Percentiles rank a stretch among this genome's conserved stretches.
Evolutionary conservation across 768 basidiomycete species (phyloP).

Genomic region (Panellus pusillus): DNA sequence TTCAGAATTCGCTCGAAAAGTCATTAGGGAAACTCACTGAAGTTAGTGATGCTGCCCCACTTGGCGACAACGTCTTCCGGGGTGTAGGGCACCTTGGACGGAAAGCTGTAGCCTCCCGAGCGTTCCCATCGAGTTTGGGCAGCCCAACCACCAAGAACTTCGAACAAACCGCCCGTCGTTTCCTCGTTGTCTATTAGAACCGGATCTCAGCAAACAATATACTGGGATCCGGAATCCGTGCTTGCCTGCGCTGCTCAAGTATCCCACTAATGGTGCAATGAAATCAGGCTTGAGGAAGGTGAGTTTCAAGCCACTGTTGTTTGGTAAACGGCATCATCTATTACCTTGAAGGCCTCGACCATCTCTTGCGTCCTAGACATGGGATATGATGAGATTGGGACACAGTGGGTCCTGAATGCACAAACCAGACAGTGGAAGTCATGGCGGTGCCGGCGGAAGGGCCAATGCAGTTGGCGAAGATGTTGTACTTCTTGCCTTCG

Average conservation of each 20-base stretch:
- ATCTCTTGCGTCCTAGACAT: conserved; percentile 69
- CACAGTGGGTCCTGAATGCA: conserved; percentile 1
- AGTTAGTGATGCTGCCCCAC: conserved; percentile 84
- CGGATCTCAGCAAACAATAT: neutral
- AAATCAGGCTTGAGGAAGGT: conserved; percentile 67
- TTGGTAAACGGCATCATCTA: neutral
- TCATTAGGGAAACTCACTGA: conserved; percentile 51
- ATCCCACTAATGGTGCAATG: conserved; percentile 91
- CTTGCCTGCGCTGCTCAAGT: conserved; percentile 72
- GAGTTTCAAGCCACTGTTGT: neutral
- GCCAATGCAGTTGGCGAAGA: conserved; percentile 84
- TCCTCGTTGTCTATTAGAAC: conserved; percentile 58
- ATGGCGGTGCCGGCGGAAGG: conserved; percentile 90
- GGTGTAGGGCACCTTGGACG: conserved; percentile 67
- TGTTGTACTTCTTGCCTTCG: conserved; percentile 90
- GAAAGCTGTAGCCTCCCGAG: conserved; percentile 85
- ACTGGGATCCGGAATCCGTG: neutral
- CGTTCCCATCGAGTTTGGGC: conserved; percentile 94
- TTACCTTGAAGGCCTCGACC: conserved; percentile 86
- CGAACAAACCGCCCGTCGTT: conserved; percentile 76
- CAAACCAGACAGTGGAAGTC: conserved; percentile 80
- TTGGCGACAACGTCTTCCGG: conserved; percentile 80
- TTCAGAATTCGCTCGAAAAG: neutral
- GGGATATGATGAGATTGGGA: neutral
- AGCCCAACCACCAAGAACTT: conserved; percentile 89